Evolutionary conservation across 345 rosid genomes (phyloP).

Genomic region (Lepidium didymum): DNA sequence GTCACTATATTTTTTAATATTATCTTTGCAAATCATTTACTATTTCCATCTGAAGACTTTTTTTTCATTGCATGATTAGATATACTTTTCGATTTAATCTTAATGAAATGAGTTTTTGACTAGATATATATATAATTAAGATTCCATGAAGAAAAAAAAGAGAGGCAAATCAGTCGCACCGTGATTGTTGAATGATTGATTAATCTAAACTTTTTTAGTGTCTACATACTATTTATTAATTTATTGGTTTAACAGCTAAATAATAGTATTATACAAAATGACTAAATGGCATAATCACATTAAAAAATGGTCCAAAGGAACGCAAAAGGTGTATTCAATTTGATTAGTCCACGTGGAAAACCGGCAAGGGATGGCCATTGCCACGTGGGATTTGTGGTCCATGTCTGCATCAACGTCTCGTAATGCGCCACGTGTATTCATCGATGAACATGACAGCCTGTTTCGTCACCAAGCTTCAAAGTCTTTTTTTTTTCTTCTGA

Average conservation of each 20-base stretch:
- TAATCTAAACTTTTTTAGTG: too few relatives aligned
- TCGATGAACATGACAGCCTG: conserved; percentile 23
- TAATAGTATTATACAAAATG: neutral
- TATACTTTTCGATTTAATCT: neutral
- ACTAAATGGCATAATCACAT: neutral
- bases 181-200: neutral
- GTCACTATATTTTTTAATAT: neutral
- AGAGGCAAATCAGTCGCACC: neutral
- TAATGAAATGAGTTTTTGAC: neutral
- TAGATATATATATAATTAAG: neutral
- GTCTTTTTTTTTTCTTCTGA: neutral
- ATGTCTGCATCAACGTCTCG: conserved; percentile 10
- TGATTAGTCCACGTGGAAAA: conserved; percentile 20
- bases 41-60: neutral
- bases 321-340: conserved; percentile 4
- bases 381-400: conserved; percentile 36
- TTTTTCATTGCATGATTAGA: neutral
- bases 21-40: neutral
- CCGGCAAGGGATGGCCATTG: conserved; percentile 30
- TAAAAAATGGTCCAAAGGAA: conserved; percentile 1
- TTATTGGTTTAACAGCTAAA: too few relatives aligned
- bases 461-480: conserved; percentile 4
- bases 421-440: conserved; percentile 3
- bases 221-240: too few relatives aligned
- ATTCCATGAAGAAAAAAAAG: neutral